A percentile compares a stretch with the other conserved stretches of the same genome.
phyloP scores from a whole-genome alignment of 441 rosid species.

The Biscutella laevigata region DNA sequence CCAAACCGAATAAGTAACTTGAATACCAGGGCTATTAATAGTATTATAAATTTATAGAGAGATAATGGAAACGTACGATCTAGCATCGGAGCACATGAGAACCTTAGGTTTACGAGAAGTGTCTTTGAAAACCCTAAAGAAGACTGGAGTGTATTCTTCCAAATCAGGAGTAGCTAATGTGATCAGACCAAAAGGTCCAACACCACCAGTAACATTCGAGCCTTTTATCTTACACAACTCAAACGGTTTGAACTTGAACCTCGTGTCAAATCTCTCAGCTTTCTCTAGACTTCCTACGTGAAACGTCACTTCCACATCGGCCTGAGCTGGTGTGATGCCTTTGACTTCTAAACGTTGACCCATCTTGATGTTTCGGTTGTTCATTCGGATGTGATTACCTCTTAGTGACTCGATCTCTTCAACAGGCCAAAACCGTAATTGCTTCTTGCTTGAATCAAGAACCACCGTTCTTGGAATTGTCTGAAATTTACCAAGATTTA shows the following conservation, averaged over 20 bases:
- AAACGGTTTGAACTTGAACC: slow-evolving; percentile 38
- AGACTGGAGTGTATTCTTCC: slow-evolving; percentile 71
- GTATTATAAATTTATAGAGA: background rate
- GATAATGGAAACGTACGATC: slow-evolving; percentile 30
- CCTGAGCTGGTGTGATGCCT: slow-evolving; percentile 71
- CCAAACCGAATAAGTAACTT: too few species aligned
- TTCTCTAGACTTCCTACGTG: slow-evolving; percentile 40
- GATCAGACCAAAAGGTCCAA: slow-evolving; percentile 78
- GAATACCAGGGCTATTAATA: too few species aligned
- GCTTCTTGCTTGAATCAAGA: slow-evolving; percentile 52
- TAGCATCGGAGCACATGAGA: slow-evolving; percentile 78
- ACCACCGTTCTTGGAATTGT: slow-evolving; percentile 64
- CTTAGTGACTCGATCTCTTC: slow-evolving; percentile 54
- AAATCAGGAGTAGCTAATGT: slow-evolving; percentile 56
- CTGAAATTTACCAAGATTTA: too few species aligned
- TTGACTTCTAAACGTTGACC: slow-evolving; percentile 44
- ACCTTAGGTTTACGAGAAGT: slow-evolving; percentile 35
- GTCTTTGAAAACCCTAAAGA: slow-evolving; percentile 63
- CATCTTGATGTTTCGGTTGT: slow-evolving; percentile 21
- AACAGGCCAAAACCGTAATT: slow-evolving; percentile 62
- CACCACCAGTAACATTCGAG: slow-evolving; percentile 39
- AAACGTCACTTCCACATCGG: slow-evolving; percentile 78
- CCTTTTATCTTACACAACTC: slow-evolving; percentile 48
- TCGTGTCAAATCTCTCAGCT: slow-evolving; percentile 57
- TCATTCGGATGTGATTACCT: slow-evolving; percentile 25